Evolutionary conservation across 495 filamentous ascomycete species (phyloP), one percentile per base, ranked within the genome.

Genomic region (Annulohypoxylon stygium): DNA sequence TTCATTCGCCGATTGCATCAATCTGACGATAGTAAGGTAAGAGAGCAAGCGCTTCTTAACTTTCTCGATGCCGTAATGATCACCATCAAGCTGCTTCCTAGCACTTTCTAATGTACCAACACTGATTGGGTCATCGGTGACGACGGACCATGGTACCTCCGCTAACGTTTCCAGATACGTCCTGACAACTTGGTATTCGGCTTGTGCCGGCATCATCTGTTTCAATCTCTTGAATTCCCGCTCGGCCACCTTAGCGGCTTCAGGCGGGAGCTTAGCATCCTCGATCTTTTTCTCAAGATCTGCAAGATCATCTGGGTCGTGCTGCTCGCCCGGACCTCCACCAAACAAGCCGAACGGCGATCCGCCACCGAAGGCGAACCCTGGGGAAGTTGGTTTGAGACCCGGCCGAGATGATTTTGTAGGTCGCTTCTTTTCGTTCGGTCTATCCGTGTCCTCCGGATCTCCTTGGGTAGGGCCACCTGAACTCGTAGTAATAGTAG

Each of bases 31-130:
- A 14, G 97, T 97, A 16, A 99, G 88, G 78, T 99, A 99, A 77
- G 98, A 97, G 5, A 98, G 84, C 16, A 99, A 81, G 50, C 97
- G 86, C 86, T 97, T 98, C 87, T 99, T 99, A 75, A 98, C 96
- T 81, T 96, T 96, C 72, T 98, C 93, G 20, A 99, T 84, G 3
- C 97, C 97, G 71, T 98, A 98, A 78, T 99, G 97, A 79, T 98
- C 97, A 61, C 97, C 90, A 76, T 99, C 93, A 26, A 99, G 85
- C 79, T 98, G 95, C 83, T 96, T 91, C 47, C 95, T 87, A 36
- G 97, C 97, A 69, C 85, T 85, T 61, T 86, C 83, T 65, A 99
- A 79, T 1, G 94, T 98, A 16, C 92, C 90, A 3, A 86, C 86
- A n/a, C 93, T 93, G 16, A 99, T 88, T 66, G 92, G 89, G 76